Percentiles rank a stretch among this genome's conserved stretches.
Conservation (phyloP, 495 filamentous ascomycete genomes). For the Podospora pseudopauciseta region DNA sequence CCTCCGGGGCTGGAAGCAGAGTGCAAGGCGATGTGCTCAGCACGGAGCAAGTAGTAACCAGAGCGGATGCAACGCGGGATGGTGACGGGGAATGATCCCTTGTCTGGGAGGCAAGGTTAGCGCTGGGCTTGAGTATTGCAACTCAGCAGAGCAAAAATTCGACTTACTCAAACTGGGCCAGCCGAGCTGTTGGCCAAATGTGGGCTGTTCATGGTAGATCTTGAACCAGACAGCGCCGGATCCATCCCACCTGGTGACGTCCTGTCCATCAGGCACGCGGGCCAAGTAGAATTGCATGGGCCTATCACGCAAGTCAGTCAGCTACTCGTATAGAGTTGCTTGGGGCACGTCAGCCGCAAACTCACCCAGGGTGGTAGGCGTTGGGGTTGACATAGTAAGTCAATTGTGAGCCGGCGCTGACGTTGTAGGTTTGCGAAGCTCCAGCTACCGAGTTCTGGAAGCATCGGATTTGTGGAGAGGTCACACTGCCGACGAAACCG, state of each 20-base stretch:
- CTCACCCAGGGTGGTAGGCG: slow-evolving; percentile 42
- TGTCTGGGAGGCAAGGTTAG: slow-evolving; percentile 24
- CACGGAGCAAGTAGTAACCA: slow-evolving; percentile 57
- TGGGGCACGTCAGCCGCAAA: background rate
- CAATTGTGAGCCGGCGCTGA: slow-evolving; percentile 42
- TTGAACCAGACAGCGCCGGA: slow-evolving; percentile 53
- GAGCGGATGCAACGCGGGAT: slow-evolving; percentile 48
- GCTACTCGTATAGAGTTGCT: background rate
- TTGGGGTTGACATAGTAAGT: slow-evolving; percentile 41
- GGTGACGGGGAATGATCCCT: slow-evolving; percentile 32
- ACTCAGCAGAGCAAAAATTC: background rate
- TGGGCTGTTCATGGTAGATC: slow-evolving; percentile 48
- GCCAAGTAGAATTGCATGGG: slow-evolving; percentile 47
- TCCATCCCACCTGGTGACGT: slow-evolving; percentile 43
- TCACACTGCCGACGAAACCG: slow-evolving; percentile 44
- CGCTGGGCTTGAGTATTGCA: background rate
- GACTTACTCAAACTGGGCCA: slow-evolving; percentile 35
- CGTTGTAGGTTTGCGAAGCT: slow-evolving; percentile 32
- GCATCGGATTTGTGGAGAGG: slow-evolving; percentile 47
- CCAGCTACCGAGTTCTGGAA: slow-evolving; percentile 34
- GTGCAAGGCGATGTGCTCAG: slow-evolving; percentile 57
- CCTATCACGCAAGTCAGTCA: background rate
- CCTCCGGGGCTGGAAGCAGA: slow-evolving; percentile 40
- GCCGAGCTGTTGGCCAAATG: slow-evolving; percentile 34
- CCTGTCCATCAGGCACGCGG: slow-evolving; percentile 42